phyloP scores from a whole-genome alignment of 139 green algal genomes.

The Limnomonas spitsbergensis region DNA sequence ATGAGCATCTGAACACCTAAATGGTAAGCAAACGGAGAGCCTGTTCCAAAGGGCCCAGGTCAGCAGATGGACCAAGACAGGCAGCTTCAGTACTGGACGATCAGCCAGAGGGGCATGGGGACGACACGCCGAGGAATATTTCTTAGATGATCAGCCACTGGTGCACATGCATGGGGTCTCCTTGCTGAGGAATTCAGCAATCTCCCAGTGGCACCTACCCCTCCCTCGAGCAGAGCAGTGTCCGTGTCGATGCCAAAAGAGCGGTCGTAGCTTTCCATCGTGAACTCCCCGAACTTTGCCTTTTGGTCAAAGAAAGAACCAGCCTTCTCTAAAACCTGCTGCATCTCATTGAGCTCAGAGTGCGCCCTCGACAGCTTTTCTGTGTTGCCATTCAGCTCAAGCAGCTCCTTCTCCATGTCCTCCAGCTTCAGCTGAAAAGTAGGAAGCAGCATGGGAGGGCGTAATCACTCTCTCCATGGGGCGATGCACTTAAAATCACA shows the following conservation, averaged over 20 bases:
- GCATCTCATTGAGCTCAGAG: conserved; percentile 59
- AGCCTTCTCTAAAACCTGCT: conserved; percentile 91
- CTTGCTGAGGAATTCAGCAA: no score
- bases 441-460: neutral
- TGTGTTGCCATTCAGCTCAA: conserved; percentile 85
- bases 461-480: conserved; percentile 50
- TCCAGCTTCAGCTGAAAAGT: conserved; percentile 74
- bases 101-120: no score
- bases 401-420: conserved; percentile 83
- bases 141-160: no score
- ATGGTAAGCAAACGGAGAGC: no score
- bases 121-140: no score
- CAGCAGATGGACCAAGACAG: no score
- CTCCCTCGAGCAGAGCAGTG: neutral
- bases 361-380: conserved; percentile 76
- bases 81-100: no score
- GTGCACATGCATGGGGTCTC: no score
- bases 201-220: no score
- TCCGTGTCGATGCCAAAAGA: neutral
- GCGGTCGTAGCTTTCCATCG: neutral
- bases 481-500: conserved; percentile 87
- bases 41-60: no score
- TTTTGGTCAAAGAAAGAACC: conserved; percentile 83
- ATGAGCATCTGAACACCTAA: no score
- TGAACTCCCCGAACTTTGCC: conserved; percentile 1